These are phyloP conservation scores for Colletotrichum sp. DNA, from an alignment of 2,329 filamentous ascomycete species.

Conservation along the genomic window DNA sequence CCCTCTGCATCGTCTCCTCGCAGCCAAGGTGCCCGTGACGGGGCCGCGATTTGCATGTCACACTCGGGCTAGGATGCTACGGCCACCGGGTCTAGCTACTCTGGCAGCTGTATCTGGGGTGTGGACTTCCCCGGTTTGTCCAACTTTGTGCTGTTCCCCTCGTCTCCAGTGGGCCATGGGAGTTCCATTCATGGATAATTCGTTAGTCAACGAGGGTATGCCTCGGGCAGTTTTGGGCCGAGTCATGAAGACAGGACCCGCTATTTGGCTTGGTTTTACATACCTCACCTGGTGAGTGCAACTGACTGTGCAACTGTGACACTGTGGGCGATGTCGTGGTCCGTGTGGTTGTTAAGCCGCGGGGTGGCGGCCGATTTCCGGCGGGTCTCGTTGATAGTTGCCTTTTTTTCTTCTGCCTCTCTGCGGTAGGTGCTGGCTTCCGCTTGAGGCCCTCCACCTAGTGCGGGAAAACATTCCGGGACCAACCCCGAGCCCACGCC, in stretches of 20 bases:
- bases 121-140: slow-evolving; percentile 6
- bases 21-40: not conserved
- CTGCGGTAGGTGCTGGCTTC: not conserved
- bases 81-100: not conserved
- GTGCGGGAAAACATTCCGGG: slow-evolving; percentile 7
- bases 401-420: not conserved
- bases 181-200: slow-evolving; percentile 19
- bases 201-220: slow-evolving; percentile 1
- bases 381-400: not conserved
- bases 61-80: not conserved
- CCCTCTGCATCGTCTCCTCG: not conserved
- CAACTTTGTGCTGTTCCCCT: not conserved
- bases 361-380: not conserved
- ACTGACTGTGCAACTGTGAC: not conserved
- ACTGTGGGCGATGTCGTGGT: not conserved
- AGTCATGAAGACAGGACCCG: not conserved
- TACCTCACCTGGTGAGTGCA: not conserved
- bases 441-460: not conserved
- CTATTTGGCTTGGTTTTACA: not conserved
- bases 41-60: not conserved
- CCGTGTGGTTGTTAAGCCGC: not conserved
- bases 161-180: not conserved
- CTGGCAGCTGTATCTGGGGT: not conserved
- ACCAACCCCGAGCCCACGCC: slow-evolving; percentile 1
- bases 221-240: slow-evolving; percentile 16